Conservation (phyloP, 2,329 filamentous ascomycete species). For the Thielaviopsis musarum region DNA sequence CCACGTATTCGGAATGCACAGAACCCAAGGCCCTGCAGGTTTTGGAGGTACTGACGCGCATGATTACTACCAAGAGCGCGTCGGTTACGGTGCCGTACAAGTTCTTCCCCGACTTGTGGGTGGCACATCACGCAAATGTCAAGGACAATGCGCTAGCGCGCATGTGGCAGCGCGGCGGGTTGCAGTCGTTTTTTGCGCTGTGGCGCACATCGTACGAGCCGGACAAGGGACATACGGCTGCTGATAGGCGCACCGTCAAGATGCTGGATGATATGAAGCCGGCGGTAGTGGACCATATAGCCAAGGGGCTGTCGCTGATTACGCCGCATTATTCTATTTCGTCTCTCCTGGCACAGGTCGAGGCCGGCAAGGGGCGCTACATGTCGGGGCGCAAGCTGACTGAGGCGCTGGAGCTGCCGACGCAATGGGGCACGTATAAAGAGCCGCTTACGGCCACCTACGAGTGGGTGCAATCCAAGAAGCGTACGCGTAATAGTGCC, state of each 20-base stretch:
- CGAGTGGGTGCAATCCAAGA: background rate
- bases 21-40: background rate
- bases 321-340: background rate
- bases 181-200: background rate
- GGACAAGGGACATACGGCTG: background rate
- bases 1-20: background rate
- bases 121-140: background rate
- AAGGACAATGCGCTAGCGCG: background rate
- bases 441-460: background rate
- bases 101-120: background rate
- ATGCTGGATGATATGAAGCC: background rate
- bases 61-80: background rate
- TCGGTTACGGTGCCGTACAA: background rate
- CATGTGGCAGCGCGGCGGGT: background rate
- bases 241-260: background rate
- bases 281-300: background rate
- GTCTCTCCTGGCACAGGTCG: background rate
- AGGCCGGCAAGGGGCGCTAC: background rate
- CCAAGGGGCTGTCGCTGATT: background rate
- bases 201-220: background rate
- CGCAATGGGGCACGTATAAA: background rate
- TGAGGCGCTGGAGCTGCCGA: background rate
- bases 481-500: background rate
- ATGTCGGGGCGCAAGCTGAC: background rate
- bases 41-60: background rate